Base-by-base conservation (phyloP, 371 early-diverging fungal genomes). In the Saksenaea vasiformis region DNA sequence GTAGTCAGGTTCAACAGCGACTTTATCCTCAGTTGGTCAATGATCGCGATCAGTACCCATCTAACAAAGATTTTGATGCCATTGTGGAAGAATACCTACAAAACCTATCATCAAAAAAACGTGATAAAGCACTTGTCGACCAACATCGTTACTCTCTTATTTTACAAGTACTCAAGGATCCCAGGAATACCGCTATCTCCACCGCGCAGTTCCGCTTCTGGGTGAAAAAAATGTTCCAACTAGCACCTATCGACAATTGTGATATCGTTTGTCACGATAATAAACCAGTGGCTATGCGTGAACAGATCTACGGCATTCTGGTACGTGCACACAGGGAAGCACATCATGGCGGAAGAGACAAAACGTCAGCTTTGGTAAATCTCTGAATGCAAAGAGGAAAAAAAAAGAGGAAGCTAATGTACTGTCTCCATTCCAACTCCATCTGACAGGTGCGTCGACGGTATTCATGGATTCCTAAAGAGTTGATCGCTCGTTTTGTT, bases 181-280 rank as follows among this genome's bases (percentile, higher is more conserved):
- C 85, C 19, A 73, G 82, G 28, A 87, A 87, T 55, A 87, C 87
- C 0, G 78, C 84, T 11, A 71, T 84, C 4, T 85, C 85, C 1
- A 87, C 87, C 3, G 87, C 87, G 4, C 87, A 87, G 62, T 87
- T 87, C 63, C 73, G 85, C 17, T 87, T 87, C 60, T 87, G 87
- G 85, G 87, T 83, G n/a, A 87, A 87, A 58, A 87, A 85, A 59
- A 87, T 87, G 87, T 87, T 87, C 60, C 80, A 79, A 39, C 73
- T 87, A 4, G 66, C 68, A 10, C 60, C 78, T n/a, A 54, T 31
- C 19, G 57, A 56, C 15, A 51, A 51, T 24, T 74, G 76, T 27
- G 73, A 80, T 7, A 62, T 76, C 24, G 82, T 86, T 26, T 85
- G 80, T 55, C 87, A 86, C 58, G 79, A 77, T 24, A 78, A 82